Evolutionary conservation across 768 basidiomycete species (phyloP), one percentile per base, ranked within the genome.

Genomic region (Podaxis mareebaensis): DNA sequence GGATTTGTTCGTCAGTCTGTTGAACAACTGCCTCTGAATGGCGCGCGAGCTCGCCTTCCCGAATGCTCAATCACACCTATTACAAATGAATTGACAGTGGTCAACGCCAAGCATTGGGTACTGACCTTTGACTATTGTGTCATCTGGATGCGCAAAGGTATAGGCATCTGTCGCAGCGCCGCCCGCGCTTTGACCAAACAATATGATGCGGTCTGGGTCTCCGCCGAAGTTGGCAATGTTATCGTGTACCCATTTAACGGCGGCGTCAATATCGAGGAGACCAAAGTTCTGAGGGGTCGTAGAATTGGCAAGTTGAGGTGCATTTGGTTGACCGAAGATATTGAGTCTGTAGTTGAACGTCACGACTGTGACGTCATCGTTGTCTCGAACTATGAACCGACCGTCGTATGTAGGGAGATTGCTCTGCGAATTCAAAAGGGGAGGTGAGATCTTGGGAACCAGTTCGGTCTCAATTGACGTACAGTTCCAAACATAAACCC

Each of bases 211-310:
- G 4, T 74, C 67, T 4, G 76, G 77, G 65, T 78, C 77, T 22
- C 77, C 77, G 30, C 77, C 77, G 56, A 83, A 84, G 8, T 68
- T 72, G n/a, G 73, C 76, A 54, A 84, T 83, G 65, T 84, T 81
- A 53, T 77, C 71, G 48, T 79, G 75, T 3, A 83, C 76, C 83
- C 81, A 83, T 64, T 81, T 66, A 6, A 83, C 74, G n/a, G 76
- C 81, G 24, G 76, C 75, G 20, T 77, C 72, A 7, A 74, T 51
- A 55, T 80, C 79, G 24, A 79, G 73, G 1, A 79, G 69, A 20
- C 78, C 78, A 65, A 79, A 79, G 63, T 80, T 81, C 59, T 77
- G 75, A 8, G 75, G 65, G 5, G 64, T 63, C 0, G 63, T 66
- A 10, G 60, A 58, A 51, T 61, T 66, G 39, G 60, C 61, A 33